Percentiles rank a stretch among this genome's conserved stretches.
phyloP scores from a whole-genome alignment of 805 yeast genomes.

The Pichia sporocuriosa region DNA sequence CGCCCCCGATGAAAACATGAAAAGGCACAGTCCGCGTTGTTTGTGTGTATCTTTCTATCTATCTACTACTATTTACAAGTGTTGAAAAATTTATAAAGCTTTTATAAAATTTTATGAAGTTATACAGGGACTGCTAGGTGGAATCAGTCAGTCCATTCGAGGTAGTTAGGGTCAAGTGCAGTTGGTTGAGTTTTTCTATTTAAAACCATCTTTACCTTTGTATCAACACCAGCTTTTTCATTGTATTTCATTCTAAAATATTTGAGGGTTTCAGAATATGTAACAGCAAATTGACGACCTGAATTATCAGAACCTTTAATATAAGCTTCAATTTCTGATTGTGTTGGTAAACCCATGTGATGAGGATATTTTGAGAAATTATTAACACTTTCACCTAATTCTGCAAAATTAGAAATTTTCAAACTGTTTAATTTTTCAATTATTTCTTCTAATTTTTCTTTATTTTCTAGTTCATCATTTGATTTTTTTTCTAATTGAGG shows the following conservation, averaged over 20 bases:
- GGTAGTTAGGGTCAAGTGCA: conserved; percentile 33
- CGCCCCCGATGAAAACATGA: too few relatives aligned
- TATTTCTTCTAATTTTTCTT: conserved; percentile 15
- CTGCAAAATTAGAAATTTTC: conserved; percentile 34
- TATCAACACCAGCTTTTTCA: conserved; percentile 53
- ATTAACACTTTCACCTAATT: conserved; percentile 29
- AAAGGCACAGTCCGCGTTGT: too few relatives aligned
- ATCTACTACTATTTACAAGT: conserved; percentile 1
- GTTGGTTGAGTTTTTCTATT: conserved; percentile 48
- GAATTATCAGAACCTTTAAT: conserved; percentile 56
- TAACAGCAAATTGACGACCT: conserved; percentile 54
- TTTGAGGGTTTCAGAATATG: conserved; percentile 58
- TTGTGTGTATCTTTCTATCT: not conserved
- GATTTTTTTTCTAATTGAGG: conserved; percentile 15
- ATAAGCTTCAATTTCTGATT: conserved; percentile 53
- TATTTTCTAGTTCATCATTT: conserved; percentile 8
- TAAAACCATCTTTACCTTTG: conserved; percentile 54
- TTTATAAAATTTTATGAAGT: too few relatives aligned
- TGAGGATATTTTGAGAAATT: conserved; percentile 44
- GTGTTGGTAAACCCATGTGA: conserved; percentile 72
- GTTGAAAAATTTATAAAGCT: not conserved
- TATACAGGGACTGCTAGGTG: too few relatives aligned
- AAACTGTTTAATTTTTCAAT: conserved; percentile 27
- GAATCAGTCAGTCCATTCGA: conserved; percentile 42
- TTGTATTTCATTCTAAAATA: conserved; percentile 49